Base-by-base conservation (phyloP, 768 basidiomycete species). In the Xerocomellus amylosporus region DNA sequence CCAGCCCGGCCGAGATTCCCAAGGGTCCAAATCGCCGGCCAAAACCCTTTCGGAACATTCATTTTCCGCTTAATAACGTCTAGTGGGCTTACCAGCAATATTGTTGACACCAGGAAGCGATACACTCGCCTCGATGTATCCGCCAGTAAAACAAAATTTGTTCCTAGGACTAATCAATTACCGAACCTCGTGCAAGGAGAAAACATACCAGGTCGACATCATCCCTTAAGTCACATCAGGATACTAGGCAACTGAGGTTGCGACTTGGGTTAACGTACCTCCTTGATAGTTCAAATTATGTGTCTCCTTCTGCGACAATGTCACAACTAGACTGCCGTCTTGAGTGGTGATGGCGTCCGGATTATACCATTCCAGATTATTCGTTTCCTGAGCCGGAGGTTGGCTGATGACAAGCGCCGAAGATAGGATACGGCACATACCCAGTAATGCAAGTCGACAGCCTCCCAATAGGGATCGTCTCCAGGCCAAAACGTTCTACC, bases 111-210 rank as follows among this genome's bases (percentile, higher is more conserved):
- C 87, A 22, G 88, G 88, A 13, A 90, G 75, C 17, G 78, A 75
- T 9, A 88, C 84, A 9, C 72, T 78, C 1, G 77, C 68, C 64
- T 90, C 87, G 48, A 92, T 78, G 52, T 86, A 82, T 24, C 92
- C 91, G 24, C 88, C 89, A 14, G 88, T 89, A 71, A 93, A 93
- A 69, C 90, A 95, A 56, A 96, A 87, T 71, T 93, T 92, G 71
- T 93, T 93, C 88, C 83, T 83, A 54, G 12, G n/a, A 19, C 8
- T 24, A 45, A 15, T 66, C 30, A 65, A 42, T 40, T 41, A 17
- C 47, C 5, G 46, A 47, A 41, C 15, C 48, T 42, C 17, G 33
- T 34, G 14, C 37, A 52, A 50, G 33, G 36, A 53, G 31, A 34
- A 22, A 17, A 54, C 61, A 53, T 55, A 66, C 71, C 74, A 78